phyloP scores from a whole-genome alignment of 805 yeast genomes.

The Isabelozyma pseudorhagii region DNA sequence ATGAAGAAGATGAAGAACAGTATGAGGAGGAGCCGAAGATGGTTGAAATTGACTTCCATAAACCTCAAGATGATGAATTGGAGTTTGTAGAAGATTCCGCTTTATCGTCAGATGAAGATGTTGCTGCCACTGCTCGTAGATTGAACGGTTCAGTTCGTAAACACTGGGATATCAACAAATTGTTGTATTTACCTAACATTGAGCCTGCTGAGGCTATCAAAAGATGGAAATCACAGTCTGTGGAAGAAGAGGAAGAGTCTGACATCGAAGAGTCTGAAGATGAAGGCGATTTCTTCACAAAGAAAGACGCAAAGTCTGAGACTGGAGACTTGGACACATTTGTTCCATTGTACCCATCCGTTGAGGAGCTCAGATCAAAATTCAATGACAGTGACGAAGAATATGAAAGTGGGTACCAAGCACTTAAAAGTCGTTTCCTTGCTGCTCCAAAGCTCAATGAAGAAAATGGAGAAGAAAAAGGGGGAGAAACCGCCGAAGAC shows the following conservation, averaged over 20 bases:
- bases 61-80: conserved; percentile 30
- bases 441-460: conserved; percentile 47
- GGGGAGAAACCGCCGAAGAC: conserved; percentile 26
- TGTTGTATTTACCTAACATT: conserved; percentile 75
- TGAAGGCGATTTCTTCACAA: conserved; percentile 52
- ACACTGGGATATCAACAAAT: conserved; percentile 76
- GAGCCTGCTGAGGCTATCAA: conserved; percentile 68
- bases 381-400: conserved; percentile 39
- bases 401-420: conserved; percentile 38
- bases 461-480: conserved; percentile 21
- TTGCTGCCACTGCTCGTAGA: conserved; percentile 53
- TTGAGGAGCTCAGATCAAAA: conserved; percentile 44
- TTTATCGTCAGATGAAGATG: conserved; percentile 39
- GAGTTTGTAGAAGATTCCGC: conserved; percentile 47
- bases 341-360: conserved; percentile 31
- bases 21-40: conserved; percentile 35
- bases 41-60: conserved; percentile 47
- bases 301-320: conserved; percentile 30
- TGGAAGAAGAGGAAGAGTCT: conserved; percentile 35
- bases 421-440: conserved; percentile 47
- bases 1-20: conserved; percentile 42
- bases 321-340: conserved; percentile 36
- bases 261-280: conserved; percentile 43
- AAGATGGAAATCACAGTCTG: conserved; percentile 63
- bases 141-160: conserved; percentile 51